Evolutionary conservation across 352 stramenopile species (phyloP).

Genomic region (Pythium periplocum): DNA sequence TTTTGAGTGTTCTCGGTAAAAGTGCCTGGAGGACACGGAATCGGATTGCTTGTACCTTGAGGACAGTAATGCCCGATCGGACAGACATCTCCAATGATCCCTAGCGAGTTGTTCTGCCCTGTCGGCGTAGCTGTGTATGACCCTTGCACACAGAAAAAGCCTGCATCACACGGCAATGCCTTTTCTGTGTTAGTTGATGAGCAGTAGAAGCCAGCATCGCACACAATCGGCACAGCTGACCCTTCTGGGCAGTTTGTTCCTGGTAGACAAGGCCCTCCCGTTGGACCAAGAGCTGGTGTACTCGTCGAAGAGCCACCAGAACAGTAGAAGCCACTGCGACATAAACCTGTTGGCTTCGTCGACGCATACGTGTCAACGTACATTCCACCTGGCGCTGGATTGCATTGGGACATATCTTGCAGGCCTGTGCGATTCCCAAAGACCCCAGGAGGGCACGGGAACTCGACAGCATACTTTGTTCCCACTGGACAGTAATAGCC

Average conservation of each 20-base stretch:
- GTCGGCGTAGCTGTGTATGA: constrained; percentile 74
- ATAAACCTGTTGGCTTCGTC: constrained; percentile 42
- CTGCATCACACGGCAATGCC: constrained; percentile 62
- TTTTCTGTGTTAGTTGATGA: constrained; percentile 66
- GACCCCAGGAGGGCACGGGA: constrained; percentile 73
- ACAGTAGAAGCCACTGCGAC: constrained; percentile 84
- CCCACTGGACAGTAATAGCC: constrained; percentile 81
- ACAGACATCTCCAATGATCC: constrained; percentile 70
- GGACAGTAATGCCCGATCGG: constrained; percentile 76
- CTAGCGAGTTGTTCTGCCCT: constrained; percentile 63
- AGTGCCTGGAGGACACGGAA: constrained; percentile 68
- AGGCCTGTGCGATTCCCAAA: constrained; percentile 58
- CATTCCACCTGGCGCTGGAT: constrained; percentile 54
- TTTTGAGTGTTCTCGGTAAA: constrained; percentile 72
- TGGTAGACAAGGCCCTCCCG: constrained; percentile 66
- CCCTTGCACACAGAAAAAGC: constrained; percentile 87
- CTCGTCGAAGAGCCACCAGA: constrained; percentile 45
- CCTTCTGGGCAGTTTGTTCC: constrained; percentile 87
- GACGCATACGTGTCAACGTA: constrained; percentile 50
- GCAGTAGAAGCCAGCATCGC: constrained; percentile 74
- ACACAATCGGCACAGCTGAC: constrained; percentile 79
- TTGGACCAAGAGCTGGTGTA: constrained; percentile 36
- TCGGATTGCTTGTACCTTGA: constrained; percentile 65
- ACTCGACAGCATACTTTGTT: constrained; percentile 45
- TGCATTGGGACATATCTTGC: constrained; percentile 47